Base-by-base conservation (phyloP, 1,139 yeast genomes). In the Suhomyces chickasaworum region DNA sequence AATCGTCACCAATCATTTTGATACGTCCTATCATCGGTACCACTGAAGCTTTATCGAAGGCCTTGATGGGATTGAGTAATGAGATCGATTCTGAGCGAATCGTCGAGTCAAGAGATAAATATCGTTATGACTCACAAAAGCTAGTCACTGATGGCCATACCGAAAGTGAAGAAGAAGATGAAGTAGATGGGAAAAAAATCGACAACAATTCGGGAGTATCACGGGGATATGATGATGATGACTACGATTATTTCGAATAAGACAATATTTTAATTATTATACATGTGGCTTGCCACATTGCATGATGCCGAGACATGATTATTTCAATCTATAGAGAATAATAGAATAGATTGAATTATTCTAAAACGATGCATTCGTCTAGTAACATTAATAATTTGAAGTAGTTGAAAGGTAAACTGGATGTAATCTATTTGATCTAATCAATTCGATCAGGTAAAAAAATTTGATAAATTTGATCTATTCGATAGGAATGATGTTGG, bases 1-100 rank as follows among this genome's bases (percentile, higher is more conserved):
- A 79, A 53, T 89, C 86, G 1, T 82, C 96, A 0, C 97, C 97
- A 0, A 80, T 89, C 18, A 84, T 90, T 7, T 65, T 91, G 15
- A 77, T 91, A 2, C 68, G 97, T 40, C 97, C 98, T 1, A 77
- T 89, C 58, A 90, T 91, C 54, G 98, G 97, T 1, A 90, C 96
- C 0, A 88, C 97, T 0, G 97, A 90, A 61, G 96, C 96, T 0
- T 75, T 91, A 3, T 86, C 93, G 17, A 87, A 83, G 58, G 79
- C 96, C 0, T 69, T 91, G 46, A 77, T 89, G 71, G 98, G 98
- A 1, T 75, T 91, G 7, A 83, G 91, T 36, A 90, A 90, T 61
- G 87, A 85, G 52, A 70, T 90, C 37, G 93, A 88, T 60, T 86
- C 93, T 1, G 75, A 75, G 32, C 64, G 68, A 42, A 61, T 69